Percentiles rank a stretch among this genome's conserved stretches.
Conservation (phyloP, 352 stramenopile species). For the Thalassiosira mediterranea region DNA sequence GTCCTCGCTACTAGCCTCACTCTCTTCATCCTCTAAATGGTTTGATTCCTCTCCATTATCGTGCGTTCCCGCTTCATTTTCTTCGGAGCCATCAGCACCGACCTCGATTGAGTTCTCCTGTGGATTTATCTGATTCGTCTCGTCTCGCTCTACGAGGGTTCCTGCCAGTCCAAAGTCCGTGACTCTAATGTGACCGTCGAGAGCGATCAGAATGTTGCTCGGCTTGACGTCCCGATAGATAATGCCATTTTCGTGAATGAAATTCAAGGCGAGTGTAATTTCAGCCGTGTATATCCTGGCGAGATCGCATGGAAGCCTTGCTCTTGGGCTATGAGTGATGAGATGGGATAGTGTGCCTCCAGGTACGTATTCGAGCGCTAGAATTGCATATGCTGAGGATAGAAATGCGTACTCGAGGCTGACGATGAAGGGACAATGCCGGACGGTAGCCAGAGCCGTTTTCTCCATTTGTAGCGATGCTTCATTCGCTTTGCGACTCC, state of each 20-base stretch:
- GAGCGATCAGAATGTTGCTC: slow-evolving; percentile 87
- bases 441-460: slow-evolving; percentile 11
- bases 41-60: not conserved
- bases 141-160: too few species aligned
- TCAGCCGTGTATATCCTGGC: slow-evolving; percentile 38
- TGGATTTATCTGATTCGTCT: slow-evolving; percentile 21
- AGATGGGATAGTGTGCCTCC: slow-evolving; percentile 32
- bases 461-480: slow-evolving; percentile 22
- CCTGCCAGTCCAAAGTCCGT: slow-evolving; percentile 86
- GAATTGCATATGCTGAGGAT: slow-evolving; percentile 24
- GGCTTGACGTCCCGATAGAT: slow-evolving; percentile 87
- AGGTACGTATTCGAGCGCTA: slow-evolving; percentile 34
- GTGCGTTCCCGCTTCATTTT: not conserved
- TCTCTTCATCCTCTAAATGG: too few species aligned
- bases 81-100: slow-evolving; percentile 6
- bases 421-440: slow-evolving; percentile 33
- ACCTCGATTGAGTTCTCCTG: slow-evolving; percentile 23
- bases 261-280: slow-evolving; percentile 37
- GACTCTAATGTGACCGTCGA: slow-evolving; percentile 88
- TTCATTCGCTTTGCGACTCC: slow-evolving; percentile 5
- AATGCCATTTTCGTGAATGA: slow-evolving; percentile 86
- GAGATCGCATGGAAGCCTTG: slow-evolving; percentile 1
- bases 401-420: slow-evolving; percentile 32
- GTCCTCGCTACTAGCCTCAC: slow-evolving; percentile 8
- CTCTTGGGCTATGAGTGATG: slow-evolving; percentile 11